Base-by-base conservation (phyloP, 768 basidiomycete species). In the Tricholoma bakamatsutake region DNA sequence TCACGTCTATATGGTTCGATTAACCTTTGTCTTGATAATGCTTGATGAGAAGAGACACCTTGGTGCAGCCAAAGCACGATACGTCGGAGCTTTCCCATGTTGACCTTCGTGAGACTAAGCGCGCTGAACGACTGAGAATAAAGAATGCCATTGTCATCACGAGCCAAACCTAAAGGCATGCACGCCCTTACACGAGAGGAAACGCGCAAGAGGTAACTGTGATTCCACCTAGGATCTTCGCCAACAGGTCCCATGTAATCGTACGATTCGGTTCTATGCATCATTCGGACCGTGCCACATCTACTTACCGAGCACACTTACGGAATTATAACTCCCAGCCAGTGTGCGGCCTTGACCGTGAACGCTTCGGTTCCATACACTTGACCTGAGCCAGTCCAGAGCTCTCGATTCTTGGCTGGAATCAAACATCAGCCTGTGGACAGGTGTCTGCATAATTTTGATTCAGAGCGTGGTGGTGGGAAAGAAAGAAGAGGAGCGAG, bases 21-120 rank as follows among this genome's bases (percentile, higher is more conserved):
- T 48, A 37, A 31, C 39, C 28, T 7, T 2, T 39, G 13, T 35
- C 33, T 53, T 52, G n/a, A 34, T 18, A 21, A 21, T 50, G 40
- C 13, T 21, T 51, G 21, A 47, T 33, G 17, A 30, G 9, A 10
- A 18, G n/a, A 43, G 67, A 27, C 42, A 80, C 84, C 85, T 74
- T 86, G 84, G 64, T 88, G 79, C 85, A n/a, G 80, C 77, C 40
- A 88, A 67, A 92, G 71, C 13, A 90, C 0, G 74, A 69, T 10
- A 67, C 56, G 59, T 89, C 76, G 3, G 79, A 76, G 1, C 89
- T 90, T 52, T 77, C 71, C 88, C 89, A 91, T 87, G 66, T 91
- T 90, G 62, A 93, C 81, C 61, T 82, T 84, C 8, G 83, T 84
- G 57, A 88, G 74, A 30, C 75, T 64, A 43, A 91, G 73, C 8